phyloP scores from a whole-genome alignment of 352 stramenopile species.

The Phytophthora vignae region DNA sequence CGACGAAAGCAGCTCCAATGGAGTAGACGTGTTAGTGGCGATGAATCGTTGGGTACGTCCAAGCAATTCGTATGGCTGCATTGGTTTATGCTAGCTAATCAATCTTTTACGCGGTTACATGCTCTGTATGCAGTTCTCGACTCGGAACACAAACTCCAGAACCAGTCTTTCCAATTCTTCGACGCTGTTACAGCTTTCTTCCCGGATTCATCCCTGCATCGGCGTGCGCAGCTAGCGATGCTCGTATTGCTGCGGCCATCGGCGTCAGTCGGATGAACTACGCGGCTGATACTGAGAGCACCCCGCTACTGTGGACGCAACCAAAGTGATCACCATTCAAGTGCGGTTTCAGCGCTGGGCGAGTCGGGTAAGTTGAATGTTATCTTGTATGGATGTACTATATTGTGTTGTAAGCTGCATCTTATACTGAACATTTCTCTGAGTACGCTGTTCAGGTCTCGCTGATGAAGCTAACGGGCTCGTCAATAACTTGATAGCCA shows the following conservation, averaged over 20 bases:
- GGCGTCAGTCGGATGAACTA: not conserved
- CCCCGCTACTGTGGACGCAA: no score
- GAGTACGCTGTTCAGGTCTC: conserved; percentile 8
- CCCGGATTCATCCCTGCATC: not conserved
- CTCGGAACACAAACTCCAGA: not conserved
- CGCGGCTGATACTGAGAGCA: no score
- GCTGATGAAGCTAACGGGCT: not conserved
- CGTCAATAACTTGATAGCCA: not conserved
- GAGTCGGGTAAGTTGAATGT: conserved; percentile 7
- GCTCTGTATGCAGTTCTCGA: not conserved
- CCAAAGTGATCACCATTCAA: no score
- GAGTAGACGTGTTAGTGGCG: conserved; percentile 2
- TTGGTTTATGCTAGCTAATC: no score
- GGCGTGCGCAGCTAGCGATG: not conserved
- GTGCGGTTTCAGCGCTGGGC: no score
- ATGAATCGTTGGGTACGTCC: conserved; percentile 7
- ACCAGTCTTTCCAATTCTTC: no score
- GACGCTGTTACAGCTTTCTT: no score
- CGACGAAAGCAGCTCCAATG: no score
- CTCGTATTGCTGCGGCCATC: conserved; percentile 8
- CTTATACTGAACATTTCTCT: conserved; percentile 1
- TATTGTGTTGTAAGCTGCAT: not conserved
- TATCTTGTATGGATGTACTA: no score
- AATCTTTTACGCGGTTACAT: not conserved
- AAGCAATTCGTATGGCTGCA: conserved; percentile 9